Conservation (phyloP, 192 early-diverging fungal species). For the Piromyces finnis region DNA sequence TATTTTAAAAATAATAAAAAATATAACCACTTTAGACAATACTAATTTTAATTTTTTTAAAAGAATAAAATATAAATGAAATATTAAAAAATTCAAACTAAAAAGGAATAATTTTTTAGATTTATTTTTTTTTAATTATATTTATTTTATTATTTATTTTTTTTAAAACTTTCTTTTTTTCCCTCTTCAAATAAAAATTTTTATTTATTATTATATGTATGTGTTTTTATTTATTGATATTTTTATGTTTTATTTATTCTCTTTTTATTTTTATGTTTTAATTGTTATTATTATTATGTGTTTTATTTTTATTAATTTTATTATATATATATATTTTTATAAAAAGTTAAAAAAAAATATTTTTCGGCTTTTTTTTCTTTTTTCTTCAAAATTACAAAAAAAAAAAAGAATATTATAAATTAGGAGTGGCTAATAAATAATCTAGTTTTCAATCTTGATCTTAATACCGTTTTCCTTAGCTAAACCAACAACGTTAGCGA, state of each 20-base stretch:
- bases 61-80: too few species aligned
- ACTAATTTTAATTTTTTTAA: too few species aligned
- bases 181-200: not conserved
- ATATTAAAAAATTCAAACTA: too few species aligned
- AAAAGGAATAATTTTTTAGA: too few species aligned
- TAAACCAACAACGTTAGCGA: constrained; percentile 53
- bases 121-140: too few species aligned
- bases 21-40: too few species aligned
- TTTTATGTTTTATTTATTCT: not conserved
- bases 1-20: too few species aligned
- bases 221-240: not conserved
- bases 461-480: constrained; percentile 1
- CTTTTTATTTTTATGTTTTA: not conserved
- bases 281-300: not conserved
- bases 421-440: not conserved
- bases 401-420: not conserved
- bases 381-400: not conserved
- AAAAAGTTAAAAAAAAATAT: not conserved
- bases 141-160: not conserved
- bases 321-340: not conserved
- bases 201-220: not conserved
- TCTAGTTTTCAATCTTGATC: not conserved
- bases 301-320: not conserved
- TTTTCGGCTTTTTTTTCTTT: not conserved
- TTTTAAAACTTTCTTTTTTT: not conserved